phyloP scores from a whole-genome alignment of 331 rosid species.

The Pyrus hybrid region DNA sequence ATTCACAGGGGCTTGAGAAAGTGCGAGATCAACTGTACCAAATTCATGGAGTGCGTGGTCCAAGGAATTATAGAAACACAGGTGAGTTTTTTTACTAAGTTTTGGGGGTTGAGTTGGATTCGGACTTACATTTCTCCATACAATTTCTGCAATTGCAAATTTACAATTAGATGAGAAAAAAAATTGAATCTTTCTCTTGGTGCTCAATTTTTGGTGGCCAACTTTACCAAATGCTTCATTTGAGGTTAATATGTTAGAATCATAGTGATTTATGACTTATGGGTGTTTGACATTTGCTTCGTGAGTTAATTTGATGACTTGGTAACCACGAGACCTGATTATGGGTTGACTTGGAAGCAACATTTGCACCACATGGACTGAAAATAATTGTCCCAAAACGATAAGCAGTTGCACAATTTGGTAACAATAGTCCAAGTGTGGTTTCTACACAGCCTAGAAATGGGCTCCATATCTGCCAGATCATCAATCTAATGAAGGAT shows the following conservation, averaged over 20 bases:
- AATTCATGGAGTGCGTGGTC: slow-evolving; percentile 76
- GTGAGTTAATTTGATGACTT: not conserved
- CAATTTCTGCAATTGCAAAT: not conserved
- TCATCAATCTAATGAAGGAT: not conserved
- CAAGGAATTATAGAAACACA: slow-evolving; percentile 92
- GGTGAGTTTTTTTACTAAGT: slow-evolving; percentile 17
- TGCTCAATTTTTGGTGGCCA: not conserved
- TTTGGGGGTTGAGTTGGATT: not conserved
- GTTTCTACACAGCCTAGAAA: not conserved
- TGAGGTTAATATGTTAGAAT: not conserved
- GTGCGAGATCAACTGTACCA: not conserved
- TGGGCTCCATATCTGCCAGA: not conserved
- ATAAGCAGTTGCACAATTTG: not conserved
- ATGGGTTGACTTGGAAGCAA: not conserved
- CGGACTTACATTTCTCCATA: not conserved
- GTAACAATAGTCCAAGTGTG: not conserved
- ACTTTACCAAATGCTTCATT: not conserved
- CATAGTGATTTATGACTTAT: not conserved
- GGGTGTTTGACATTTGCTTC: not conserved
- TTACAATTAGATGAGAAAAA: not conserved
- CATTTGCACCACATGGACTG: not conserved
- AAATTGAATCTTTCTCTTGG: not conserved
- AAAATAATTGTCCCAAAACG: not conserved
- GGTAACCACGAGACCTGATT: not conserved
- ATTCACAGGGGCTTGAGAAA: not conserved